Evolutionary conservation across 352 stramenopile genomes (phyloP).

Genomic region (Phytophthora aleatoria): DNA sequence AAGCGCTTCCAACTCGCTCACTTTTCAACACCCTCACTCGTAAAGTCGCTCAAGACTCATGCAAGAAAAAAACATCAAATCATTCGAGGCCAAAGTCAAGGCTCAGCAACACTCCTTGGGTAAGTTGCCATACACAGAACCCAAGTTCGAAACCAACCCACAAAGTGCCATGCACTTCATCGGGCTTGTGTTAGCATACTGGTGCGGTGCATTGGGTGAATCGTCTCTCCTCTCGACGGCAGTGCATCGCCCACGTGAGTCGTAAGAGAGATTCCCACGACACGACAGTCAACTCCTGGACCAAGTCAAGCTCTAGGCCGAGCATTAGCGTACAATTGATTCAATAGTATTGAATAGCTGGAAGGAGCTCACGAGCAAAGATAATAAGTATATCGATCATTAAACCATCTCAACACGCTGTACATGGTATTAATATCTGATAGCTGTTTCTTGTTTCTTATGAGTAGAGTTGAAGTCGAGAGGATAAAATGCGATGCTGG

Average conservation of each 20-base stretch:
- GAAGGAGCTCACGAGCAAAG: background rate
- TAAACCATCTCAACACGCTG: no score
- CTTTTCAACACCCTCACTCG: slow-evolving; percentile 5
- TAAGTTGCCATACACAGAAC: background rate
- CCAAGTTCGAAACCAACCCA: background rate
- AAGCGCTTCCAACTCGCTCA: background rate
- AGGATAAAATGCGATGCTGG: background rate
- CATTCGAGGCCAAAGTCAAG: slow-evolving; percentile 3
- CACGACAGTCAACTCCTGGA: background rate
- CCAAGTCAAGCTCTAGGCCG: background rate
- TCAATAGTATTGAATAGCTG: background rate
- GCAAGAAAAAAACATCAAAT: background rate
- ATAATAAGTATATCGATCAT: background rate
- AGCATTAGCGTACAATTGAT: no score
- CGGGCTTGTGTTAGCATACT: slow-evolving; percentile 1
- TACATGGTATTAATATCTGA: no score
- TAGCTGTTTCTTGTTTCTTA: no score
- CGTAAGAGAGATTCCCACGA: background rate
- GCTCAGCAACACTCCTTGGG: background rate
- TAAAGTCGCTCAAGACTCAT: slow-evolving; percentile 8
- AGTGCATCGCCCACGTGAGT: slow-evolving; percentile 1
- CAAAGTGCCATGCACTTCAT: background rate
- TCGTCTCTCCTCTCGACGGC: slow-evolving; percentile 3
- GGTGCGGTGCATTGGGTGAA: slow-evolving; percentile 13
- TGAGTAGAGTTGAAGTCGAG: no score